phyloP scores from a whole-genome alignment of 2,329 filamentous ascomycete species.

The Pseudocercospora cruenta region DNA sequence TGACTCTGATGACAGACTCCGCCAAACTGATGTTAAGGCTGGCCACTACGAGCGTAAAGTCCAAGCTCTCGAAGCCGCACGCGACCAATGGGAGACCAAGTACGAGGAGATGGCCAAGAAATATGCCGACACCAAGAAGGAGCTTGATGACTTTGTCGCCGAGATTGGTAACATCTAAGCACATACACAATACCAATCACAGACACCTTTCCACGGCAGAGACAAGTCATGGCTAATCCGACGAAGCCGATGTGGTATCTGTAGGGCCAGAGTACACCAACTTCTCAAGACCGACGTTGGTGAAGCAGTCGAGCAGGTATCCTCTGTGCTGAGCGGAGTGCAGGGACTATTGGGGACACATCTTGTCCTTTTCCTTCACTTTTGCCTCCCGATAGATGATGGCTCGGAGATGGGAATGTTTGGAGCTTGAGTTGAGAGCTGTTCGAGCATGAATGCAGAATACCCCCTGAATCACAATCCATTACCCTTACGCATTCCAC shows the following conservation, averaged over 20 bases:
- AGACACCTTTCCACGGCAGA: slow-evolving; percentile 7
- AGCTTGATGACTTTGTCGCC: slow-evolving; percentile 84
- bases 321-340: background rate
- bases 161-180: slow-evolving; percentile 91
- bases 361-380: background rate
- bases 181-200: slow-evolving; percentile 5
- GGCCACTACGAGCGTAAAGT: slow-evolving; percentile 99
- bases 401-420: background rate
- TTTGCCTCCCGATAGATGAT: background rate
- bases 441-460: slow-evolving; percentile 2
- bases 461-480: slow-evolving; percentile 5
- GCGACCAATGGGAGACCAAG: slow-evolving; percentile 94
- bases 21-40: slow-evolving; percentile 98
- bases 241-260: slow-evolving; percentile 1
- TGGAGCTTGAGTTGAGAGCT: background rate
- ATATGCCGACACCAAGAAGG: slow-evolving; percentile 80
- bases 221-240: slow-evolving; percentile 4
- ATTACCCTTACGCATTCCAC: background rate
- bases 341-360: background rate
- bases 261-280: slow-evolving; percentile 5
- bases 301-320: background rate
- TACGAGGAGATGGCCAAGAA: slow-evolving; percentile 98
- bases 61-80: slow-evolving; percentile 87
- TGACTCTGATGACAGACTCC: slow-evolving; percentile 67
- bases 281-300: slow-evolving; percentile 4